Base-by-base conservation (phyloP, 768 basidiomycete genomes). In the Panellus pusillus region DNA sequence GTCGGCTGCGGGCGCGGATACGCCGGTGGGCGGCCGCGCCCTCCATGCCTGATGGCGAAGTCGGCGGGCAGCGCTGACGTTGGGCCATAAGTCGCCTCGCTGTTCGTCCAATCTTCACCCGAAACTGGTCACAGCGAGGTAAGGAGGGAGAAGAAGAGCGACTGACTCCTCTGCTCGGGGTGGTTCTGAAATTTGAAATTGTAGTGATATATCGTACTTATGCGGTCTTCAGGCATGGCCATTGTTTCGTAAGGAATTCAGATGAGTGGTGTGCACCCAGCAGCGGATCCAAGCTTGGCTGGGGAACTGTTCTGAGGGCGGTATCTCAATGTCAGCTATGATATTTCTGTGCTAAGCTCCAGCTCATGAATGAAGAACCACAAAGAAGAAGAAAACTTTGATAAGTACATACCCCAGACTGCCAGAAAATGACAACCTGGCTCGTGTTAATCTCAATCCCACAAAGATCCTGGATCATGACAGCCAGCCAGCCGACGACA, bases 281-380 rank as follows among this genome's bases (percentile, higher is more conserved):
- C 9, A 56, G 29, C 0, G 20, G 24, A 13, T 38, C 38, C 19
- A 50, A 6, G 20, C 13, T 36, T 7, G 31, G 31, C 31, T 6
- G 13, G 6, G 7, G 39, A n/a, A 40, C 2, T 31, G 38, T 6
- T 14, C 9, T 8, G 12, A 1, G 9, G 40, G 15, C 13, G 15
- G 31, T 6, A 39, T 6, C 17, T 56, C 18, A 15, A 56, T 51
- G 4, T 56, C 55, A 0, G 39, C 55, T 9, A 56, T 51, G 0
- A 56, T 2, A 18, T 56, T 32, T 2, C 35, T 44, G 35, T 56
- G 55, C 55, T 56, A n/a, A n/a, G n/a, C n/a, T n/a, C n/a, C n/a
- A n/a, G n/a, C n/a, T n/a, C n/a, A n/a, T n/a, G n/a, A n/a, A n/a
- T n/a, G n/a, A n/a, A n/a, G n/a, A n/a, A n/a, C n/a, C n/a, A n/a